phyloP scores from a whole-genome alignment of 192 early-diverging fungal species.

The Umbelopsis vinacea region DNA sequence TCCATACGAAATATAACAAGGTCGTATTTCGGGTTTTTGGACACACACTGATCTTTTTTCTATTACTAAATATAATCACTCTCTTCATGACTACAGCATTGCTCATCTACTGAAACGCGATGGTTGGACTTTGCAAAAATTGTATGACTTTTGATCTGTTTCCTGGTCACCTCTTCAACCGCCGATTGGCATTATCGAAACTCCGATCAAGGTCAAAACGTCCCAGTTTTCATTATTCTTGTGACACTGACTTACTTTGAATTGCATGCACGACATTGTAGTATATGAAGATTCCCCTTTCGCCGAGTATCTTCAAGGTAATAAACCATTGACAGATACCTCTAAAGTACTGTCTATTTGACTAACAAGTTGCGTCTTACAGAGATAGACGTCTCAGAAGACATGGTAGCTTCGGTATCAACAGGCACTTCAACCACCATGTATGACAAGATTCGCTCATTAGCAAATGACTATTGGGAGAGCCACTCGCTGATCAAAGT shows the following conservation, averaged over 20 bases:
- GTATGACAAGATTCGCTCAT: background rate
- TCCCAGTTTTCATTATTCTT: background rate
- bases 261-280: conserved; percentile 57
- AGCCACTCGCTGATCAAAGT: background rate
- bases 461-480: background rate
- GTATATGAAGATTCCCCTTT: conserved; percentile 69
- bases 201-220: too few species aligned
- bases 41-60: too few species aligned
- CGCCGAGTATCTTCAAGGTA: conserved; percentile 64
- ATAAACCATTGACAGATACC: background rate
- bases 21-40: too few species aligned
- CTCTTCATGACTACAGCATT: too few species aligned
- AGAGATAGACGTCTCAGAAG: conserved; percentile 19
- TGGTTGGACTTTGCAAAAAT: too few species aligned
- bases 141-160: too few species aligned
- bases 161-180: too few species aligned
- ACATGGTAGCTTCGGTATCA: background rate
- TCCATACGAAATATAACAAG: too few species aligned
- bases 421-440: background rate
- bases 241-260: background rate
- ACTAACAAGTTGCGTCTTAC: background rate
- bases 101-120: too few species aligned
- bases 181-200: too few species aligned
- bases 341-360: background rate
- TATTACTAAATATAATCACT: too few species aligned